Evolutionary conservation across 176 grass and related monocot species (phyloP), one percentile per base, ranked within the genome.

Genomic region (Juncus effusus): DNA sequence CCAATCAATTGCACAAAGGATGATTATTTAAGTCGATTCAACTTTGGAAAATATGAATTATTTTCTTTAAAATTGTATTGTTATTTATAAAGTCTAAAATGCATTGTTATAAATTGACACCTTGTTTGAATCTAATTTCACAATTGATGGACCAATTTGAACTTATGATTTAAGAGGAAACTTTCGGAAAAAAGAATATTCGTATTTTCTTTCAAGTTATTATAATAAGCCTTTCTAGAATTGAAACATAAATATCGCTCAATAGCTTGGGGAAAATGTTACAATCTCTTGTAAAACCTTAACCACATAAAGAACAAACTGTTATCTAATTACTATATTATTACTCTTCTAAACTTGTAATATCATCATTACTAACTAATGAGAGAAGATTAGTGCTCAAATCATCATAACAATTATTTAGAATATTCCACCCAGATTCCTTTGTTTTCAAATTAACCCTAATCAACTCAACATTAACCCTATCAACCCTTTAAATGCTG

Each of bases 401-500:
- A 9, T 56, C 50, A 9, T 67, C 68, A 64, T 77, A 72, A 47
- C 79, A 74, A 54, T 73, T 67, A 62, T 84, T 73, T 44, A 96
- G 67, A 60, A 91, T 73, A 75, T 60, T 78, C 78, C 60, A 86
- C 85, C 93, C 91, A 19, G 82, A 85, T 10, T 76, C 82, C 38
- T 78, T n/a, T n/a, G n/a, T 74, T 61, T 79, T 60, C 57, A 3
- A 54, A 79, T 51, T 88, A 65, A 51, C 63, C 77, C 82, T 77
- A 79, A 74, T 72, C 51, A 92, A 72, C 78, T 76, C n/a, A n/a
- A n/a, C n/a, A n/a, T n/a, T n/a, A n/a, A n/a, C n/a, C n/a, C n/a
- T n/a, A n/a, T n/a, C n/a, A n/a, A n/a, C n/a, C n/a, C 80, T 89
- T 74, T 90, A 79, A 74, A 97, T 4, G 93, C 88, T 15, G 74